Percentiles rank a stretch among this genome's conserved stretches.
Conservation (phyloP, 2,329 filamentous ascomycete species). For the Mariannaea elegans region DNA sequence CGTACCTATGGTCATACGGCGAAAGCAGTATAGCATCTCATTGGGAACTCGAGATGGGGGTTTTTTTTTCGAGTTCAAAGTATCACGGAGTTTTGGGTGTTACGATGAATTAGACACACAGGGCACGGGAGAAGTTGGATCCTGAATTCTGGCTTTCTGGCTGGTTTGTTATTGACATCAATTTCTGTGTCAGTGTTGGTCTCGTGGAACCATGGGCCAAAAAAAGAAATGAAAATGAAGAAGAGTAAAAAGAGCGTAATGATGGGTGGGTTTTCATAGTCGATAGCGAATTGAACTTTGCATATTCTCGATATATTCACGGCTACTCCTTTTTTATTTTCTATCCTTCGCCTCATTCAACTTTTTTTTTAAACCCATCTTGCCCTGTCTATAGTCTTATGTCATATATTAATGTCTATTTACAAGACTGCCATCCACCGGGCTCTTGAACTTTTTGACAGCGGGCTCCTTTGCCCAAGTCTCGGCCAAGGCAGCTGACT, state of each 20-base stretch:
- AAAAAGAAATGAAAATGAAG: neutral
- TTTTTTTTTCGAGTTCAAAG: conserved; percentile 19
- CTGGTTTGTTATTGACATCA: conserved; percentile 11
- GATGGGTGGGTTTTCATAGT: conserved; percentile 11
- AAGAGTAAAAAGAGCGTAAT: conserved; percentile 17
- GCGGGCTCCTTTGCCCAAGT: conserved; percentile 74
- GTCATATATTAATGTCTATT: conserved; percentile 44
- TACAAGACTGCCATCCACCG: conserved; percentile 63
- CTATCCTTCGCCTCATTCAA: conserved; percentile 17
- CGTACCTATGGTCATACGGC: neutral
- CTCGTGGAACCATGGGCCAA: neutral
- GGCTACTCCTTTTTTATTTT: no score
- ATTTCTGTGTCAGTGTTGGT: conserved; percentile 11
- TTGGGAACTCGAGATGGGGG: conserved; percentile 3
- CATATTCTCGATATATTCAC: no score
- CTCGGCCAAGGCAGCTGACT: conserved; percentile 78
- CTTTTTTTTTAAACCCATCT: conserved; percentile 14
- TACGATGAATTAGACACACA: conserved; percentile 35
- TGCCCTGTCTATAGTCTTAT: conserved; percentile 12
- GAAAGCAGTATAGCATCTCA: conserved; percentile 1
- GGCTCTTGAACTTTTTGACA: conserved; percentile 59
- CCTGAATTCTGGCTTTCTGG: conserved; percentile 18
- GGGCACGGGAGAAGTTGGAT: conserved; percentile 29
- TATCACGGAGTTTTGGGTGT: conserved; percentile 35
- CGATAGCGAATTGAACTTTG: conserved; percentile 9